A percentile compares a stretch with the other conserved stretches of the same genome.
phyloP scores from a whole-genome alignment of 2,329 filamentous ascomycete species.

The Zasmidium citrigriseum region DNA sequence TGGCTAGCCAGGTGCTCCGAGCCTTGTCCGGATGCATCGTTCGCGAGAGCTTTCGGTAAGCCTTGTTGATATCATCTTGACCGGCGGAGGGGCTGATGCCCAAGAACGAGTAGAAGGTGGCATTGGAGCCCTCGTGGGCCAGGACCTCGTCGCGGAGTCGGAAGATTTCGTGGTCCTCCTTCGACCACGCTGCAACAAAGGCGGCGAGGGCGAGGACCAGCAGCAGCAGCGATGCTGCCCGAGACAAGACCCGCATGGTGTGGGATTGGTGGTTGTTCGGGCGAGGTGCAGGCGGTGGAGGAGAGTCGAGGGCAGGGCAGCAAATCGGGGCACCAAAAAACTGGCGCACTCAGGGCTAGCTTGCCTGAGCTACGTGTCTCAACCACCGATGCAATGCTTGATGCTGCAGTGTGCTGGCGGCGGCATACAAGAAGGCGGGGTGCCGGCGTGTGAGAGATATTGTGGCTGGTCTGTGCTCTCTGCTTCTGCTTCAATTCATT shows the following conservation, averaged over 20 bases:
- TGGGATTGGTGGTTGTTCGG: conserved; percentile 7
- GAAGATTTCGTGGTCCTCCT: conserved; percentile 99
- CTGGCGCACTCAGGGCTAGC: not conserved
- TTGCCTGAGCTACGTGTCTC: not conserved
- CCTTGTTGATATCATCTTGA: conserved; percentile 88
- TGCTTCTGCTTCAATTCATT: not conserved
- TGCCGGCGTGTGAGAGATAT: not conserved
- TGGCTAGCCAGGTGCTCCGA: conserved; percentile 75
- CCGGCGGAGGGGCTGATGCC: conserved; percentile 72
- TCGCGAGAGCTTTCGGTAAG: conserved; percentile 84
- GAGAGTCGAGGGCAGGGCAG: conserved; percentile 4
- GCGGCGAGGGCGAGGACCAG: conserved; percentile 68
- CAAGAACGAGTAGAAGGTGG: conserved; percentile 93
- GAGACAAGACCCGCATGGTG: conserved; percentile 69
- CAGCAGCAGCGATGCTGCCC: conserved; percentile 69
- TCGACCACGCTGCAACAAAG: conserved; percentile 75
- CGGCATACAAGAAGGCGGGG: not conserved
- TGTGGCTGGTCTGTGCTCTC: not conserved
- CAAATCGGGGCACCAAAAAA: conserved; percentile 2
- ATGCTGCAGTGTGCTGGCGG: conserved; percentile 2
- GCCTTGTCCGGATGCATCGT: conserved; percentile 94
- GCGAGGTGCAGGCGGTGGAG: conserved; percentile 8
- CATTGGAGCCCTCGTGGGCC: conserved; percentile 70
- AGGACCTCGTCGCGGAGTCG: conserved; percentile 85
- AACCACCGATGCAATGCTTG: not conserved